Evolutionary conservation across 345 rosid species (phyloP).

Genomic region (Eucalyptus sp.): DNA sequence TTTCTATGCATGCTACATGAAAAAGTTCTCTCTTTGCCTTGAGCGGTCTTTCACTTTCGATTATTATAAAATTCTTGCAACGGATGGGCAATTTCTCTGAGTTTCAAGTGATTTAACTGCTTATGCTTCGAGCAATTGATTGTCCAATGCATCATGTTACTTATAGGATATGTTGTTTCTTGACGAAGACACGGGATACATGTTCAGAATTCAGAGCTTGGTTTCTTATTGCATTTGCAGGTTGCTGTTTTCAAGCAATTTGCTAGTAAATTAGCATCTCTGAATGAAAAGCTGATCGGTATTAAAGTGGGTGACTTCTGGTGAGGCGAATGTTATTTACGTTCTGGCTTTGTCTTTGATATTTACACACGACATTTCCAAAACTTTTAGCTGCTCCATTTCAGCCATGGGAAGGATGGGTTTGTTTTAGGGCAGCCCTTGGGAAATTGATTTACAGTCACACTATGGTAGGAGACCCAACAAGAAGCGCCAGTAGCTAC

Average conservation of each 20-base stretch:
- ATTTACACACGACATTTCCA: background rate
- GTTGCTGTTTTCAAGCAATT: constrained; percentile 86
- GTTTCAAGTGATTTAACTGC: no score
- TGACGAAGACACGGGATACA: background rate
- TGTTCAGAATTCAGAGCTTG: background rate
- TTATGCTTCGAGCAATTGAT: background rate
- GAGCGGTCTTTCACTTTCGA: background rate
- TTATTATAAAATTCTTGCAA: background rate
- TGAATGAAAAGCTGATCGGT: constrained; percentile 84
- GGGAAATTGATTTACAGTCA: constrained; percentile 78
- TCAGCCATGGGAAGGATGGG: constrained; percentile 68
- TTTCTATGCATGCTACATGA: background rate
- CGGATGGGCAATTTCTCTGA: background rate
- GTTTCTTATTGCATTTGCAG: constrained; percentile 4
- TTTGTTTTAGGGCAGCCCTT: constrained; percentile 82
- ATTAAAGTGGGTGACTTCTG: constrained; percentile 77
- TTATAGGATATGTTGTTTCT: no score
- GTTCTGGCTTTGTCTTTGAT: background rate
- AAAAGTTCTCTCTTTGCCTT: background rate
- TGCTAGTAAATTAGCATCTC: constrained; percentile 72
- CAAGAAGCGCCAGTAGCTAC: background rate
- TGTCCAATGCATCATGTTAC: background rate
- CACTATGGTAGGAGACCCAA: constrained; percentile 28
- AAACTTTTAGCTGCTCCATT: constrained; percentile 1
- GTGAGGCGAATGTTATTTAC: constrained; percentile 21